Evolutionary conservation across 192 early-diverging fungal genomes (phyloP).

Genomic region (Chytriomyces sp.): DNA sequence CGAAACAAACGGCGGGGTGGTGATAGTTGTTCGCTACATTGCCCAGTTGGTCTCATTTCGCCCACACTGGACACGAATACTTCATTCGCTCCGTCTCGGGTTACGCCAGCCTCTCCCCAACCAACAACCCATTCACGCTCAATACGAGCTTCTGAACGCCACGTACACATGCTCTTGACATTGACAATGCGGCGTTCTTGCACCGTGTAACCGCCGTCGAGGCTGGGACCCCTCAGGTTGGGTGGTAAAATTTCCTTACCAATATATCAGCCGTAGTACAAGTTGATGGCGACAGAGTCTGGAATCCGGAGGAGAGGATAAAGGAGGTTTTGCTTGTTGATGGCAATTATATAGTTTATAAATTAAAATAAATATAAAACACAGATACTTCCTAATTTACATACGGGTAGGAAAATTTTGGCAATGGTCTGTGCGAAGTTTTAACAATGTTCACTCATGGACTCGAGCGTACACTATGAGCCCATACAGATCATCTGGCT

Average conservation of each 20-base stretch:
- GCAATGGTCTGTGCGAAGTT: too few relatives aligned
- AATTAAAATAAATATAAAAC: too few relatives aligned
- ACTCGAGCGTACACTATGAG: constrained; percentile 5
- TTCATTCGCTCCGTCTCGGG: neutral
- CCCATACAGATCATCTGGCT: constrained; percentile 13
- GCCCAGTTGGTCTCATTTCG: too few relatives aligned
- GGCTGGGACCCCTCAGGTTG: neutral
- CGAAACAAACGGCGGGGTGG: too few relatives aligned
- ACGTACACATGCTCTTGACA: constrained; percentile 5
- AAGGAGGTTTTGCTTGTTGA: neutral
- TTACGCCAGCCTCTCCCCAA: neutral
- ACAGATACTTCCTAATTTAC: too few relatives aligned
- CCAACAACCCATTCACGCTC: constrained; percentile 7
- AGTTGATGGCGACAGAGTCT: neutral
- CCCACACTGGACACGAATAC: too few relatives aligned
- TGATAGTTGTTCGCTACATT: too few relatives aligned
- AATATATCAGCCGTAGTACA: constrained; percentile 10
- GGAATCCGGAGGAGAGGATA: neutral
- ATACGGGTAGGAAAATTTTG: too few relatives aligned
- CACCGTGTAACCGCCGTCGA: neutral
- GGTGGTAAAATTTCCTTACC: neutral
- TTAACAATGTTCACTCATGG: too few relatives aligned
- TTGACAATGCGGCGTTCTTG: constrained; percentile 1
- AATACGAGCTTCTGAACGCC: neutral
- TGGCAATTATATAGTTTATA: too few relatives aligned